Percentiles rank a stretch among this genome's conserved stretches.
phyloP scores from a whole-genome alignment of 345 rosid species.

The Mercurialis annua region DNA sequence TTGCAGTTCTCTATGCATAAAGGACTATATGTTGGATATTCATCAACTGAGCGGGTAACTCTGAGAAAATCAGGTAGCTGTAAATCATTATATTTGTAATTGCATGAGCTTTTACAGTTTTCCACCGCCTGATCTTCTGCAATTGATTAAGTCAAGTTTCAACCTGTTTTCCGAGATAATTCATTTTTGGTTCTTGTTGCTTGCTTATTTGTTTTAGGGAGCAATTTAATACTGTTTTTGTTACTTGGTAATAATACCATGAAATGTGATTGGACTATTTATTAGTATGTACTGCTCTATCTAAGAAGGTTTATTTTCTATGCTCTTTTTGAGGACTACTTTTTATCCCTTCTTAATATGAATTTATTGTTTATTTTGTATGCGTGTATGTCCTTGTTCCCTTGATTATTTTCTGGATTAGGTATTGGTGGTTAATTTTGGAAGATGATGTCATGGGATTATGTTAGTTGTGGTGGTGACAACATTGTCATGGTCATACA shows the following conservation, averaged over 20 bases:
- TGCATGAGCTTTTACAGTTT: neutral
- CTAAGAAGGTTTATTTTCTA: neutral
- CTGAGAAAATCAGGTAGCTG: conserved; percentile 36
- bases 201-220: neutral
- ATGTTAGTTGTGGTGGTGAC: neutral
- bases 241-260: neutral
- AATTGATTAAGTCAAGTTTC: neutral
- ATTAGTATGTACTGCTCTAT: neutral
- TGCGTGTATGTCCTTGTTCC: neutral
- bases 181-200: neutral
- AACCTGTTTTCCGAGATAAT: neutral
- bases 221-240: neutral
- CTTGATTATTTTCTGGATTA: neutral
- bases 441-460: neutral
- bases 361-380: neutral
- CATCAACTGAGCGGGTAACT: conserved; percentile 20
- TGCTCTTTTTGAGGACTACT: too few relatives aligned
- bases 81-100: conserved; percentile 20
- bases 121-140: neutral
- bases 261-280: neutral
- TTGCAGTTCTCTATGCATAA: conserved; percentile 40
- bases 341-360: too few relatives aligned
- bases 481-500: neutral
- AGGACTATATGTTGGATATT: conserved; percentile 24
- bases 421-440: neutral